A percentile compares a stretch with the other conserved stretches of the same genome.
These are phyloP conservation scores for Aspergillus texensis DNA, from an alignment of 2,329 filamentous ascomycete species.

Conservation along the genomic window DNA sequence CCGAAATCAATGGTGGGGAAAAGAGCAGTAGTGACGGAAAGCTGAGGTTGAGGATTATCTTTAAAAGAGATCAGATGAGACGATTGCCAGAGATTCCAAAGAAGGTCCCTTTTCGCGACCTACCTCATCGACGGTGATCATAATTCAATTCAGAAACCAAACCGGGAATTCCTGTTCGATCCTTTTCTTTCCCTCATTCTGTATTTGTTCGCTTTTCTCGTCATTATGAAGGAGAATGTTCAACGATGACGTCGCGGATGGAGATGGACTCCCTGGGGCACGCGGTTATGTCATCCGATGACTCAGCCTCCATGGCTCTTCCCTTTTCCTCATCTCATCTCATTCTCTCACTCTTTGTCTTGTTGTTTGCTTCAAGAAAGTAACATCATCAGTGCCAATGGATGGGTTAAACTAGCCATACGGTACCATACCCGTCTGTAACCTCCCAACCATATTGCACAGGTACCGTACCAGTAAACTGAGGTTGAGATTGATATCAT, in stretches of 20 bases:
- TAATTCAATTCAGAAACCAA: background rate
- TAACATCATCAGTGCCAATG: background rate
- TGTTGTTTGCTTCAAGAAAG: background rate
- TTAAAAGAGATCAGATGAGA: background rate
- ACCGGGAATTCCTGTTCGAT: background rate
- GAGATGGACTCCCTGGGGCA: background rate
- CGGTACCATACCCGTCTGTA: background rate
- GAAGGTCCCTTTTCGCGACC: background rate
- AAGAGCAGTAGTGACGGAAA: background rate
- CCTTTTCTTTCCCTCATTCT: background rate
- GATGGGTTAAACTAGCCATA: background rate
- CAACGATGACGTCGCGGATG: slow-evolving; percentile 12
- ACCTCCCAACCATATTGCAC: background rate
- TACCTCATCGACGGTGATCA: background rate
- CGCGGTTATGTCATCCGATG: slow-evolving; percentile 15
- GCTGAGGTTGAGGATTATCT: background rate
- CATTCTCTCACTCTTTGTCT: no score
- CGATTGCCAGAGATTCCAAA: background rate
- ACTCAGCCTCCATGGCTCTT: slow-evolving; percentile 8
- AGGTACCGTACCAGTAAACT: background rate
- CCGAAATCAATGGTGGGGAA: slow-evolving; percentile 3
- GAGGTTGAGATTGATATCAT: background rate
- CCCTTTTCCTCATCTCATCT: no score
- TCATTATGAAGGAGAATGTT: background rate
- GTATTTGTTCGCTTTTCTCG: slow-evolving; percentile 1